phyloP scores from a whole-genome alignment of 2,329 filamentous ascomycete genomes.

The Graphilbum fragrans region DNA sequence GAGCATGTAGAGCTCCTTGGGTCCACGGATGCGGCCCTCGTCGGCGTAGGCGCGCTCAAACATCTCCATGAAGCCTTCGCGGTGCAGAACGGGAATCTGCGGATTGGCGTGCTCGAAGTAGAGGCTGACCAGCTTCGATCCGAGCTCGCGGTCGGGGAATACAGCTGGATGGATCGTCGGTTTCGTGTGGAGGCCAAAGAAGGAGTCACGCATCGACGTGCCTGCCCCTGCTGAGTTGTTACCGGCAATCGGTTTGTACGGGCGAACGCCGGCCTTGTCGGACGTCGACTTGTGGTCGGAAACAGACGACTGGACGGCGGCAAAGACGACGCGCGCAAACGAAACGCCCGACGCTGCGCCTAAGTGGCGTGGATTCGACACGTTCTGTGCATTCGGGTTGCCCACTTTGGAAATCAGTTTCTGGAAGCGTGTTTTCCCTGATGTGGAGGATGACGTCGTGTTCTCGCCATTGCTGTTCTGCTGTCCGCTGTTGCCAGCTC shows the following conservation, averaged over 20 bases:
- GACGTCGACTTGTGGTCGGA: constrained; percentile 53
- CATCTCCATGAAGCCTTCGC: constrained; percentile 78
- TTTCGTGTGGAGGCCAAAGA: constrained; percentile 90
- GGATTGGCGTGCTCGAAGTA: constrained; percentile 97
- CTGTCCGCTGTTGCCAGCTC: not conserved
- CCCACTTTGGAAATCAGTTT: constrained; percentile 49
- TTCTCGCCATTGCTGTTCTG: constrained; percentile 17
- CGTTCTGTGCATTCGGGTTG: constrained; percentile 25
- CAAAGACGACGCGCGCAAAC: constrained; percentile 87
- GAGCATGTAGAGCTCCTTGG: constrained; percentile 80
- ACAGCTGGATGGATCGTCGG: constrained; percentile 75
- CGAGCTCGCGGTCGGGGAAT: constrained; percentile 71
- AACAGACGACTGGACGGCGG: constrained; percentile 69
- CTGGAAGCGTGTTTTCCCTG: constrained; percentile 38
- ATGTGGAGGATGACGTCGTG: constrained; percentile 20
- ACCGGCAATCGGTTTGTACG: constrained; percentile 41
- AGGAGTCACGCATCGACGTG: constrained; percentile 86
- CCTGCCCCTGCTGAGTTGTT: constrained; percentile 33
- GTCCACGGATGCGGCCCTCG: constrained; percentile 53
- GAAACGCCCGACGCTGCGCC: constrained; percentile 85
- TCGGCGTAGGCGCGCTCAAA: constrained; percentile 71
- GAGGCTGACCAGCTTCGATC: constrained; percentile 58
- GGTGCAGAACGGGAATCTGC: constrained; percentile 86
- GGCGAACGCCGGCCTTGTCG: constrained; percentile 50
- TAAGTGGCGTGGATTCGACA: constrained; percentile 67